phyloP scores from a whole-genome alignment of 2,329 filamentous ascomycete species.

The Penicillium olsonii region DNA sequence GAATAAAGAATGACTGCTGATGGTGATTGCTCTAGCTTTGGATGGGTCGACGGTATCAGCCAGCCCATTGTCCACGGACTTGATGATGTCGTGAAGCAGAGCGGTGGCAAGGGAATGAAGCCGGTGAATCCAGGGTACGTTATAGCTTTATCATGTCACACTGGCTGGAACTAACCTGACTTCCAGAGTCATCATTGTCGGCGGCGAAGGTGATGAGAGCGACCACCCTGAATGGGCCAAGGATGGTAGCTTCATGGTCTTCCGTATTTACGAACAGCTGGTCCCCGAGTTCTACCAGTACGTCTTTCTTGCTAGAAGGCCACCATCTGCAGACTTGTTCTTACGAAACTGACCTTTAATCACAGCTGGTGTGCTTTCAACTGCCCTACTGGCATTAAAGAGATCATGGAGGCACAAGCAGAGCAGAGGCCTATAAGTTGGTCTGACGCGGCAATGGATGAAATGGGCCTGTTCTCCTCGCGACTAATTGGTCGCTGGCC shows the following conservation, averaged over 20 bases:
- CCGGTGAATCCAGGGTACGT: not conserved
- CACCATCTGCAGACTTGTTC: no score
- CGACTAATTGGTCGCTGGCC: not conserved
- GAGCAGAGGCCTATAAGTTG: not conserved
- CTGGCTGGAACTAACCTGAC: no score
- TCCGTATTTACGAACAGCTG: constrained; percentile 1
- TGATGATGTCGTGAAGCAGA: not conserved
- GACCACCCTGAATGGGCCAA: constrained; percentile 3
- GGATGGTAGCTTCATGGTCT: constrained; percentile 2
- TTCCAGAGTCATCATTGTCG: not conserved
- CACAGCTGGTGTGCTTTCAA: not conserved
- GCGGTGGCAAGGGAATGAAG: not conserved
- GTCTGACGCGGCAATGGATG: not conserved
- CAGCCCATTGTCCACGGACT: not conserved
- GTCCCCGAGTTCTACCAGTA: not conserved
- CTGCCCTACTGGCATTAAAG: not conserved
- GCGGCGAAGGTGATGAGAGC: not conserved
- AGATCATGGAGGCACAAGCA: no score
- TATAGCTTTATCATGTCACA: no score
- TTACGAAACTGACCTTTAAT: not conserved
- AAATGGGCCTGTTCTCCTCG: not conserved
- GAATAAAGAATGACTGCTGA: not conserved
- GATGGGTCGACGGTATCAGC: constrained; percentile 1
- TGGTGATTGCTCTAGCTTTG: not conserved
- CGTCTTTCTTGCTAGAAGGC: not conserved